Evolutionary conservation across 768 basidiomycete species (phyloP).

Genomic region (Cyclocybe aegerita): DNA sequence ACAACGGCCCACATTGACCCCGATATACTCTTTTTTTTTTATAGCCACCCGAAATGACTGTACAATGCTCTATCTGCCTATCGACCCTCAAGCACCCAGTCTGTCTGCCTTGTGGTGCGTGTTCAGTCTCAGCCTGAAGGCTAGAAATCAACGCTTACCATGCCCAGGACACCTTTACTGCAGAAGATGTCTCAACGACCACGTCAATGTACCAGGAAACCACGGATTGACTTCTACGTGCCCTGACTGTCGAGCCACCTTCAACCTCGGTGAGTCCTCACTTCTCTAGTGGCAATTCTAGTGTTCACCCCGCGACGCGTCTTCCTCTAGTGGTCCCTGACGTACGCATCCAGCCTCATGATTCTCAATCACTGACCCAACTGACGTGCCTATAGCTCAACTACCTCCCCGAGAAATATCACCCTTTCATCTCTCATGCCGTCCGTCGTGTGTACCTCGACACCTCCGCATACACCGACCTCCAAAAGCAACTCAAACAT

Average conservation of each 20-base stretch:
- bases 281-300: neutral
- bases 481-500: constrained; percentile 31
- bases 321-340: constrained; percentile 25
- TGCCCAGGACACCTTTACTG: constrained; percentile 63
- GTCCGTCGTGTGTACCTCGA: constrained; percentile 54
- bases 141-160: neutral
- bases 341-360: constrained; percentile 11
- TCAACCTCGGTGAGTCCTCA: constrained; percentile 45
- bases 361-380: neutral
- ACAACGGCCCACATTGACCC: neutral
- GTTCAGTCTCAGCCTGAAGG: neutral
- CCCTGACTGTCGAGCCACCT: constrained; percentile 57
- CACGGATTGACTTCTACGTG: constrained; percentile 44
- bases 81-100: constrained; percentile 51
- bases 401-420: constrained; percentile 49
- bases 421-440: constrained; percentile 42
- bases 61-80: constrained; percentile 59
- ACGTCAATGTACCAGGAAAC: constrained; percentile 34
- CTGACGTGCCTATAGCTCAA: constrained; percentile 30
- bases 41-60: constrained; percentile 18
- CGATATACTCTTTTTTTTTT: neutral
- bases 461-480: constrained; percentile 16
- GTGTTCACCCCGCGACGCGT: neutral
- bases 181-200: constrained; percentile 48
- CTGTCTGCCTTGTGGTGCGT: constrained; percentile 61